Evolutionary conservation across 192 early-diverging fungal genomes (phyloP).

Genomic region (Gryganskiella cystojenkinii): DNA sequence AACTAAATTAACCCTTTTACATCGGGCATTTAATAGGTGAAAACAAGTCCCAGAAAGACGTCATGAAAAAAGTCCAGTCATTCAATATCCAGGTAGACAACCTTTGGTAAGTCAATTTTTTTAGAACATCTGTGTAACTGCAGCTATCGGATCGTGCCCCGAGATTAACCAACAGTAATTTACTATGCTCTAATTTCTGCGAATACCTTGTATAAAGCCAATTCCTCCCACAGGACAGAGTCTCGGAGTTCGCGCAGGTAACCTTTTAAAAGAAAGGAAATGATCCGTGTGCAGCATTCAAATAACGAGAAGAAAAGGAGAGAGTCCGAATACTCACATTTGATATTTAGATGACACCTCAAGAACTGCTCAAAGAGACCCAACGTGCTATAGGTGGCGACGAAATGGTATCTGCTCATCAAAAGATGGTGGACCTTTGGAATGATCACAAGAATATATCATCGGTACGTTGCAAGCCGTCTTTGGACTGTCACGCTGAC

Average conservation of each 20-base stretch:
- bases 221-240: conserved; percentile 96
- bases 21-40: conserved; percentile 56
- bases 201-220: conserved; percentile 64
- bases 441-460: conserved; percentile 61
- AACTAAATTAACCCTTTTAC: too few relatives aligned
- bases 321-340: neutral
- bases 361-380: conserved; percentile 84
- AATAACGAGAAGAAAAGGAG: too few relatives aligned
- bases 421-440: conserved; percentile 69
- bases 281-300: too few relatives aligned
- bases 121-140: neutral
- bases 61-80: conserved; percentile 66
- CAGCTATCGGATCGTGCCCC: neutral
- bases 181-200: neutral
- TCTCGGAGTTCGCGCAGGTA: conserved; percentile 91
- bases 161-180: neutral
- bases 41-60: conserved; percentile 66
- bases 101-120: conserved; percentile 73
- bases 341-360: conserved; percentile 72
- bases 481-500: neutral
- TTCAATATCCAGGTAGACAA: conserved; percentile 96
- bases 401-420: conserved; percentile 73
- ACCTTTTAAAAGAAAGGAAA: too few relatives aligned
- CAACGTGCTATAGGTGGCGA: conserved; percentile 83
- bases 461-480: conserved; percentile 27